Base-by-base conservation (phyloP, 495 filamentous ascomycete species). In the Xanthoparmelia taractica region DNA sequence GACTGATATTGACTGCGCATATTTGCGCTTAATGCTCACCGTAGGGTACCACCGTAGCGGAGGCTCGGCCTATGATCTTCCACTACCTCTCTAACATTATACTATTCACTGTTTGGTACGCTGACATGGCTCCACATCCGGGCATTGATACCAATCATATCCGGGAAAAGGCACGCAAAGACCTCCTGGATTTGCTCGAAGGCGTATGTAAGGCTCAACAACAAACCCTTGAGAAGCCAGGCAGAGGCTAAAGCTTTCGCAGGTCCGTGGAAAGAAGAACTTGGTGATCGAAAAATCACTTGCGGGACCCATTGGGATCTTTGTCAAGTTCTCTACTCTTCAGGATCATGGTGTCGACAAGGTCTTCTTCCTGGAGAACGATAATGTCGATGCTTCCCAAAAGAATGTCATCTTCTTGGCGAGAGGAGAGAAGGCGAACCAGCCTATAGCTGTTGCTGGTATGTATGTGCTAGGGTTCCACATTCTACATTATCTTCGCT, bases 221-320 rank as follows among this genome's bases (percentile, higher is more conserved):
- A 57, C 61, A 13, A 36, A 36, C 50, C 36, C 50, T 59, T 48
- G 68, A 64, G 58, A 55, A 17, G 7, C 12, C 68, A 68, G 73
- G 69, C 52, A 67, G 69, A 73, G 73, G 70, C 66, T 64, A 63
- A n/a, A 70, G 64, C 57, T 38, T 56, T 57, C 34, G 47, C 70
- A 98, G 94, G 89, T 96, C 65, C 87, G 91, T 72, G 95, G 95
- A 63, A 97, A 97, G 85, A 99, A 99, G 80, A 96, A 96, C 75
- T 81, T 99, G 65, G 88, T 97, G 60, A 87, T 97, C 70, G 92
- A 97, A 72, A 88, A 90, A 74, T 83, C 86, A 69, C 82, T 99
- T 68, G 91, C 92, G 66, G 92, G 92, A 43, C 88, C 91, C 40
- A 82, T 99, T 58, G 90, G 91, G 57, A 81, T 95, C 61, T 87